These are phyloP conservation scores for Solanum etuberosum DNA, from an alignment of 257 asterid genomes.

Conservation along the genomic window DNA sequence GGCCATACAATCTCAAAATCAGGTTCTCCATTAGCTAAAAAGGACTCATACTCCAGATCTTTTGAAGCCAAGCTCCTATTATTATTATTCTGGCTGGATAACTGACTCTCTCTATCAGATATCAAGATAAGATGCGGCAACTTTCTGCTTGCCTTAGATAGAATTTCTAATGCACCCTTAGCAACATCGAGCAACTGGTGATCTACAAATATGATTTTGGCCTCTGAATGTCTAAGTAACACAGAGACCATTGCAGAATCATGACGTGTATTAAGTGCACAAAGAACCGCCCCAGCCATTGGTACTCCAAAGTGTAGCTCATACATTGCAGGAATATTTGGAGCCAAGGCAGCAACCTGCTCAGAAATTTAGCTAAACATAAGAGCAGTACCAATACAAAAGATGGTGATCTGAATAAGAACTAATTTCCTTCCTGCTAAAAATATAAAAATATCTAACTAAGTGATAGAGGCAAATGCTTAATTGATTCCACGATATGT, in stretches of 20 bases:
- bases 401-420: not conserved
- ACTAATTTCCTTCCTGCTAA: not conserved
- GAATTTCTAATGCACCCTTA: not conserved
- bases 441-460: not conserved
- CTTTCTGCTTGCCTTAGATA: not conserved
- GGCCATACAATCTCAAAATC: not conserved
- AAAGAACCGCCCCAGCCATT: not conserved
- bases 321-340: not conserved
- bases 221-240: not conserved
- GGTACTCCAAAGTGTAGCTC: constrained; percentile 1
- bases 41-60: not conserved
- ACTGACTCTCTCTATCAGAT: not conserved
- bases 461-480: not conserved
- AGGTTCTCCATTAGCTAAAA: not conserved
- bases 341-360: not conserved
- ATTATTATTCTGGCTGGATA: not conserved
- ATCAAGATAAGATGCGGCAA: not conserved
- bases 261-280: not conserved
- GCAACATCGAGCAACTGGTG: not conserved
- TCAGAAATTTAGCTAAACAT: not conserved
- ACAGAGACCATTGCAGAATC: not conserved
- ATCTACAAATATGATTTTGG: not conserved
- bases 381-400: not conserved
- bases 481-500: not conserved
- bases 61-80: not conserved